Conservation (phyloP, 2,329 filamentous ascomycete species). For the Bretziella fagacearum region DNA sequence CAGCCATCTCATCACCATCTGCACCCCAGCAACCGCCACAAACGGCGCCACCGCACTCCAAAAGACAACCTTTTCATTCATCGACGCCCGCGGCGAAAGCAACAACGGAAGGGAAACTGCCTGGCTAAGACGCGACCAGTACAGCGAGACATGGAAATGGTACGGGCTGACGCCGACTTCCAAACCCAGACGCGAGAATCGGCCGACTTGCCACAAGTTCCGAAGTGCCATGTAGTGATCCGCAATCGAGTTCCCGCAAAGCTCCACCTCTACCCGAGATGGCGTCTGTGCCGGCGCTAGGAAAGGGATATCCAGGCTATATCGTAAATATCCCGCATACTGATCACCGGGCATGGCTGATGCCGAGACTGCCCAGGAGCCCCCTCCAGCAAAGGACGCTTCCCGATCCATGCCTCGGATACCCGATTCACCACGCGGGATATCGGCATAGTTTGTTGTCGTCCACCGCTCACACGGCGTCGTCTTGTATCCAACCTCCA, state of each 20-base stretch:
- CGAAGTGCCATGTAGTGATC: slow-evolving; percentile 27
- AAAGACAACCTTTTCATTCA: slow-evolving; percentile 22
- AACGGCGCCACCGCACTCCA: slow-evolving; percentile 26
- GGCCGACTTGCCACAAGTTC: slow-evolving; percentile 26
- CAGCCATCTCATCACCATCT: slow-evolving; percentile 19
- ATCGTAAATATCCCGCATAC: slow-evolving; percentile 24
- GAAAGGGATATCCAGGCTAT: slow-evolving; percentile 22
- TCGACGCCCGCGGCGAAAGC: slow-evolving; percentile 18
- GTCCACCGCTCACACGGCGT: slow-evolving; percentile 21
- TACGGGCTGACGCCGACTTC: slow-evolving; percentile 27
- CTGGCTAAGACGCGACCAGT: slow-evolving; percentile 31
- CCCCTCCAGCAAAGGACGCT: slow-evolving; percentile 17
- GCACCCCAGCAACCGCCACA: slow-evolving; percentile 23
- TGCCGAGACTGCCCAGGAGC: slow-evolving; percentile 27
- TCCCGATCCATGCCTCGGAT: slow-evolving; percentile 25
- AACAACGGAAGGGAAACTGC: slow-evolving; percentile 10
- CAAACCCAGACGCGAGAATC: slow-evolving; percentile 27
- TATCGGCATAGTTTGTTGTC: slow-evolving; percentile 20
- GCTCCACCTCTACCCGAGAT: slow-evolving; percentile 27
- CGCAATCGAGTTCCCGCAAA: slow-evolving; percentile 24
- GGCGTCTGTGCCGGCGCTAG: slow-evolving; percentile 17
- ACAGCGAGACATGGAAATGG: slow-evolving; percentile 29
- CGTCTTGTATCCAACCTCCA: slow-evolving; percentile 27
- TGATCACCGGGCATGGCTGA: slow-evolving; percentile 18
- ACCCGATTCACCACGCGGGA: slow-evolving; percentile 21